A percentile compares a stretch with the other conserved stretches of the same genome.
Conservation (phyloP, 2,329 filamentous ascomycete genomes). For the Claviceps humidiphila region DNA sequence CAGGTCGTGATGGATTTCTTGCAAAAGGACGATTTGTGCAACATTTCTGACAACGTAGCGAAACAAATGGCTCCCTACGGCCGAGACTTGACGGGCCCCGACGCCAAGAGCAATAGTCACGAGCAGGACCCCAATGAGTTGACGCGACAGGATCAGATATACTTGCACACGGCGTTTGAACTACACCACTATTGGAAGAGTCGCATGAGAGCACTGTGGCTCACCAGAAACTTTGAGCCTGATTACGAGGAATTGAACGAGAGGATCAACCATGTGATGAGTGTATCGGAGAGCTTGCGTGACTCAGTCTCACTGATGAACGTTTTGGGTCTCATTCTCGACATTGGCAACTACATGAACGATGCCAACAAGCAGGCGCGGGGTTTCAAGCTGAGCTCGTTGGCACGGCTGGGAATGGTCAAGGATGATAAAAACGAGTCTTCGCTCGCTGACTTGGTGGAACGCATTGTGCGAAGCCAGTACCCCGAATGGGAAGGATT, state of each 20-base stretch:
- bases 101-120: slow-evolving; percentile 61
- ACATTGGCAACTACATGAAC: slow-evolving; percentile 99
- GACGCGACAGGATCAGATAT: slow-evolving; percentile 91
- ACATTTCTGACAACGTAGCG: slow-evolving; percentile 75
- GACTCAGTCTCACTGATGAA: slow-evolving; percentile 93
- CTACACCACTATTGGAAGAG: slow-evolving; percentile 98
- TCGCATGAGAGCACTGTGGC: slow-evolving; percentile 76
- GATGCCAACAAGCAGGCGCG: slow-evolving; percentile 96
- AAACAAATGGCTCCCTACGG: slow-evolving; percentile 93
- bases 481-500: slow-evolving; percentile 94
- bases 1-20: slow-evolving; percentile 92
- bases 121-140: slow-evolving; percentile 82
- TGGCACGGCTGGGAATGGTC: slow-evolving; percentile 87
- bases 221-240: slow-evolving; percentile 70
- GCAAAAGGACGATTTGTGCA: slow-evolving; percentile 84
- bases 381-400: slow-evolving; percentile 93
- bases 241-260: slow-evolving; percentile 87
- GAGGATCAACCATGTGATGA: slow-evolving; percentile 76
- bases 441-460: slow-evolving; percentile 87
- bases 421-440: slow-evolving; percentile 99
- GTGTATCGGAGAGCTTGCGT: slow-evolving; percentile 75
- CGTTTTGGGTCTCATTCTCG: slow-evolving; percentile 85
- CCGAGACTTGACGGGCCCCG: slow-evolving; percentile 88
- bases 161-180: slow-evolving; percentile 83
- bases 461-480: slow-evolving; percentile 90